phyloP scores from a whole-genome alignment of 2,329 filamentous ascomycete species.

The Colletotrichum trifolii region DNA sequence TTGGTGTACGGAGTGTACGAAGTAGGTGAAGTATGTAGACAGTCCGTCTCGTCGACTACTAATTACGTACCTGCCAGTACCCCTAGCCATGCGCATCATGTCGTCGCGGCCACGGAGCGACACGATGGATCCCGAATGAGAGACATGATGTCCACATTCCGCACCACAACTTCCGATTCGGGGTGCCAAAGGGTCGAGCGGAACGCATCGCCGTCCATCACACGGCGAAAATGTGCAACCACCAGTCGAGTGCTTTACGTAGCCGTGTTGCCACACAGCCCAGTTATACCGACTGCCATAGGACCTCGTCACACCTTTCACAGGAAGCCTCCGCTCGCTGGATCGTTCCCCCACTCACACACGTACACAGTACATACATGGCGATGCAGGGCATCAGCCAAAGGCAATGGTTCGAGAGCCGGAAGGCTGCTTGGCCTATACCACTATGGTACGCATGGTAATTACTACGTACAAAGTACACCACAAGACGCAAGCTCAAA shows the following conservation, averaged over 20 bases:
- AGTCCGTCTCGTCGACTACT: no score
- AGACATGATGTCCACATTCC: background rate
- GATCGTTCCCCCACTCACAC: slow-evolving; percentile 16
- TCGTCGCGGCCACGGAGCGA: no score
- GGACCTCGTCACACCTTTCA: slow-evolving; percentile 17
- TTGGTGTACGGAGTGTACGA: background rate
- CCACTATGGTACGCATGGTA: no score
- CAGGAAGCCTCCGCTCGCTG: background rate
- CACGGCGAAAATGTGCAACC: slow-evolving; percentile 22
- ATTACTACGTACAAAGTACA: no score
- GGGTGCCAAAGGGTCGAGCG: slow-evolving; percentile 2
- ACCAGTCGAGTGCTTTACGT: slow-evolving; percentile 22
- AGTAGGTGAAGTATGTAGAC: no score
- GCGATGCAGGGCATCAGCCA: slow-evolving; percentile 18
- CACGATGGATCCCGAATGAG: no score
- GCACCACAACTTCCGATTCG: slow-evolving; percentile 21
- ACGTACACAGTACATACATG: no score
- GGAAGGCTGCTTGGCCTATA: slow-evolving; percentile 1
- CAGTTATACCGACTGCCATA: background rate
- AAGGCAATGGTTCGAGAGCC: slow-evolving; percentile 26
- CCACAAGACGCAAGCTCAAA: slow-evolving; percentile 20
- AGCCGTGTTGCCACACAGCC: slow-evolving; percentile 29
- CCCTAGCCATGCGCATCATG: no score
- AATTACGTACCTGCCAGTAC: no score
- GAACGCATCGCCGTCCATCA: slow-evolving; percentile 26